These are phyloP conservation scores for Termitomyces sp. DNA, from an alignment of 768 basidiomycete genomes.

Conservation along the genomic window DNA sequence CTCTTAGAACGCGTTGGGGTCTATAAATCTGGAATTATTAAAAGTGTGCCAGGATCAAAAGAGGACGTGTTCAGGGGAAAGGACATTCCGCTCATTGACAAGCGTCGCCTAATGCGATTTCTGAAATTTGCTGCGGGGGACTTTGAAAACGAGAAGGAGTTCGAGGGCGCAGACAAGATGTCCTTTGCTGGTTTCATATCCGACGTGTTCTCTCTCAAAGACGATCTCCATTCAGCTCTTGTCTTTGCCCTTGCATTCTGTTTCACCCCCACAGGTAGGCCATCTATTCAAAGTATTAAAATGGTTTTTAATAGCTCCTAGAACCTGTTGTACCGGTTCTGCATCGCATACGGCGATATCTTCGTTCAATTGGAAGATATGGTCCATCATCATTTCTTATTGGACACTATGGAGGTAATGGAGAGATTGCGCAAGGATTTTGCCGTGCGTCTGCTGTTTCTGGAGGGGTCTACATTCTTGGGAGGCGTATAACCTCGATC, in stretches of 20 bases:
- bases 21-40: slow-evolving; percentile 43
- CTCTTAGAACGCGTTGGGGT: slow-evolving; percentile 69
- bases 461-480: slow-evolving; percentile 70
- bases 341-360: slow-evolving; percentile 62
- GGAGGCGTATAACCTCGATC: slow-evolving; percentile 35
- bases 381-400: slow-evolving; percentile 80
- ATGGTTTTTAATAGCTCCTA: slow-evolving; percentile 20
- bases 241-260: slow-evolving; percentile 77
- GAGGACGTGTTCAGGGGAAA: slow-evolving; percentile 90
- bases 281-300: neutral
- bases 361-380: slow-evolving; percentile 80
- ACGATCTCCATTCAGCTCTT: slow-evolving; percentile 54
- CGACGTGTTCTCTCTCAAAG: slow-evolving; percentile 56
- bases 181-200: slow-evolving; percentile 64
- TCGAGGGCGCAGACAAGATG: slow-evolving; percentile 45
- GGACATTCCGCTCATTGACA: slow-evolving; percentile 71
- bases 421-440: slow-evolving; percentile 91
- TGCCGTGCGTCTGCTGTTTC: slow-evolving; percentile 82
- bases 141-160: slow-evolving; percentile 58
- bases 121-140: slow-evolving; percentile 75
- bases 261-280: slow-evolving; percentile 47
- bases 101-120: slow-evolving; percentile 89
- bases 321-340: slow-evolving; percentile 67
- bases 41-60: slow-evolving; percentile 82
- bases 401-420: slow-evolving; percentile 92